Base-by-base conservation (phyloP, 192 early-diverging fungal genomes). In the Umbelopsis sp. region DNA sequence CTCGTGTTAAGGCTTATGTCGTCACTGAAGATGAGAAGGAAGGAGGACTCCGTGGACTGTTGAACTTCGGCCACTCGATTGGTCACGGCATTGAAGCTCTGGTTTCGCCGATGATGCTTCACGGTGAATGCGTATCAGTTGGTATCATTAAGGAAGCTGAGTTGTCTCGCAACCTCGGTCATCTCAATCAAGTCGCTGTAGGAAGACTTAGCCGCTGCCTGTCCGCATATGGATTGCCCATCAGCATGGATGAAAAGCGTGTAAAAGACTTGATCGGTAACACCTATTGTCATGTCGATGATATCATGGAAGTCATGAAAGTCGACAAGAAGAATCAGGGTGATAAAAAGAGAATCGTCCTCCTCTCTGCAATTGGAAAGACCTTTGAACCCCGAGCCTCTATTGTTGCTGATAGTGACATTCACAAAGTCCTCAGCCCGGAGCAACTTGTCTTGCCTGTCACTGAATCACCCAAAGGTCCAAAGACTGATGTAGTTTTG, bases 291-390 rank as follows among this genome's bases (percentile, higher is more conserved):
- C 77, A 87, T 62, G 93, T 95, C 4, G 96, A 95, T 62, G 83
- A 87, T 73, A 81, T 99, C 62, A 85, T 99, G 91, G 89, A 92
- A 38, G 86, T 97, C 72, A 95, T 98, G 93, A 81, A 89, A 17
- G 91, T 99, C 12, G 97, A 99, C 80, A 99, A 98, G 83, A 99
- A 99, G 85, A 99, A 92, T 51, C 87, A 92, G 70, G 97, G 96
- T 44, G 86, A 90, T 65, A 87, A 93, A 75, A 98, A 98, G 78
- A 92, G 91, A 52, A 87, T 99, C 29, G 97, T 98, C 22, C 78
- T 99, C 74, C 83, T 98, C 7, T 81, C 87, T 14, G 82, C 83
- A 17, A 95, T 99, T 62, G 97, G 97, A 41, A 85, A 89, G 69
- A 95, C 94, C 1, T 77, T 89, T 44, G 95, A 99, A 77, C 86